Evolutionary conservation across 1,139 yeast species (phyloP), one percentile per base, ranked within the genome.

Genomic region (Groenewaldozyma auringiensis): DNA sequence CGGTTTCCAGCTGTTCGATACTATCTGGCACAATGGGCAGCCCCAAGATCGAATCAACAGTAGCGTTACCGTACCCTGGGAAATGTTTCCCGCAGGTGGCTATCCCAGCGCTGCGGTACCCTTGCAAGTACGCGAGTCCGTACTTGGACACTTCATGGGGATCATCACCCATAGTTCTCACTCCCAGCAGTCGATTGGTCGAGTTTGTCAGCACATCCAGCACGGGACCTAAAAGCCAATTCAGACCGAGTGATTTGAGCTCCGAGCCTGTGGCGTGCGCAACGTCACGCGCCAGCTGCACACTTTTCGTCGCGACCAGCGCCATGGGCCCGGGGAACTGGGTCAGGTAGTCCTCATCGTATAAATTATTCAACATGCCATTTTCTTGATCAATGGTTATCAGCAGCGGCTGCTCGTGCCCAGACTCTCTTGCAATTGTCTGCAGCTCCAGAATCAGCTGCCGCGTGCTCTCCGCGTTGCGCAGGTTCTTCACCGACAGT

Each of bases 311-410:
- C 16, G 84, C 83, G 1, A 79, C 76, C 36, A 79, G 61, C 2
- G 81, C 84, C 83, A 79, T 78, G 16, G 81, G 79, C 2, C 81
- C 78, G 0, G 85, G 85, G 52, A 75, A 77, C 58, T 79, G 84
- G 8, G 80, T 74, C 27, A 79, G 60, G 49, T 64, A 67, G 9
- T 71, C 70, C 3, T 74, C 70, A 53, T 78, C 83, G 56, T 75
- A 76, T 39, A 79, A 64, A 25, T 80, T 71, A 59, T 79, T 78
- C 62, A 77, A 59, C 69, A 68, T 68, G 47, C 78, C 76, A 53
- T 59, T 71, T 63, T 73, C 78, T 50, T 71, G 75, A 52, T 74
- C 71, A 51, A 69, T 60, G 18, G 67, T 67, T 25, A 69, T 61
- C 41, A 66, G 63, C 25, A 79, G 60, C 1, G 86, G 86, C 50